These are phyloP conservation scores for Borovskyia barvae DNA, from an alignment of 208 protist species.

Conservation along the genomic window DNA sequence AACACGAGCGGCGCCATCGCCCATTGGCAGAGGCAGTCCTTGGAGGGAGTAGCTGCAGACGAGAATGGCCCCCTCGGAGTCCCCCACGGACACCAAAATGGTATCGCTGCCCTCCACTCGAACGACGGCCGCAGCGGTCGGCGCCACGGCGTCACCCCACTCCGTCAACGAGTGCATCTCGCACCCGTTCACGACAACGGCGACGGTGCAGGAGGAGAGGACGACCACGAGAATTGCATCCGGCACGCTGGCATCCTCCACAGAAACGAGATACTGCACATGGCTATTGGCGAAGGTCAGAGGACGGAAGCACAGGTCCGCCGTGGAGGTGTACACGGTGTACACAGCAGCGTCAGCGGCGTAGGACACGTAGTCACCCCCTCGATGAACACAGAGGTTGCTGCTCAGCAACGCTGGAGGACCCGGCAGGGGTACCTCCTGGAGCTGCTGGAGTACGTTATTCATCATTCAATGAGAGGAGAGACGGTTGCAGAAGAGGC, in stretches of 20 bases:
- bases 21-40: neutral
- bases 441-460: neutral
- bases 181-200: constrained; percentile 18
- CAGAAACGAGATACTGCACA: constrained; percentile 1
- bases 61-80: constrained; percentile 3
- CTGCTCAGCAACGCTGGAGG: constrained; percentile 41
- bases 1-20: neutral
- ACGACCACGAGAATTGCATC: constrained; percentile 16
- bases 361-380: constrained; percentile 17
- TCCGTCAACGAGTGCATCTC: constrained; percentile 3
- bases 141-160: neutral
- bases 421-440: constrained; percentile 8
- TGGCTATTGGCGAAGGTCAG: constrained; percentile 4
- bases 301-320: constrained; percentile 17
- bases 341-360: constrained; percentile 18
- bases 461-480: constrained; percentile 8
- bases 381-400: constrained; percentile 36
- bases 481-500: too few species aligned
- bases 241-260: constrained; percentile 6
- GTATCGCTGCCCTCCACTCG: neutral
- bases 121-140: constrained; percentile 2
- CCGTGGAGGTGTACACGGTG: constrained; percentile 25
- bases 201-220: neutral
- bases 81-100: constrained; percentile 12
- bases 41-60: constrained; percentile 1